Evolutionary conservation across 345 rosid species (phyloP).

Genomic region (Nephelium lappaceum): DNA sequence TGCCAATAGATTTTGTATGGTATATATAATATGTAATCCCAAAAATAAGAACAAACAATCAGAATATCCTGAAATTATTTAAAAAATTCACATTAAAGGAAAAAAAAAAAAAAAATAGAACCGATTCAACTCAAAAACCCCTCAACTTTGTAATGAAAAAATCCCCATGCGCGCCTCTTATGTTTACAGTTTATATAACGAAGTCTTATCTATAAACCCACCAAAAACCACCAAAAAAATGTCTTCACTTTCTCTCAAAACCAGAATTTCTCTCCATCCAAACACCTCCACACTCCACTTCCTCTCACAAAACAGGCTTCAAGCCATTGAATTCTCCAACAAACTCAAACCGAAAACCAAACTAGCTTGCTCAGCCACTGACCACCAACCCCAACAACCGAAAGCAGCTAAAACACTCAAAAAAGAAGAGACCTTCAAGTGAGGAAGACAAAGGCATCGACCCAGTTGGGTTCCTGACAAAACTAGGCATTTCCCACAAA

Average conservation of each 20-base stretch:
- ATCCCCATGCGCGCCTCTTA: conserved; percentile 12
- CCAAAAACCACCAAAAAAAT: conserved; percentile 9
- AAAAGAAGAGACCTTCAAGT: conserved; percentile 40
- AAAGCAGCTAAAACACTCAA: conserved; percentile 20
- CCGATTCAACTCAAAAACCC: neutral
- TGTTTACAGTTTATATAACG: conserved; percentile 20
- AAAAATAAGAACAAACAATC: too few relatives aligned
- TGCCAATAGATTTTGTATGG: too few relatives aligned
- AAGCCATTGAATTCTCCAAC: conserved; percentile 14
- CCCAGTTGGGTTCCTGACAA: conserved; percentile 74
- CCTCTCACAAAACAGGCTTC: conserved; percentile 24
- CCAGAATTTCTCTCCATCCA: conserved; percentile 30
- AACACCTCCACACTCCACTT: conserved; percentile 17
- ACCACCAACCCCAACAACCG: conserved; percentile 32
- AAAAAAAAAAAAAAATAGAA: too few relatives aligned
- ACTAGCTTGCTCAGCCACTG: conserved; percentile 41
- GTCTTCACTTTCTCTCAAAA: conserved; percentile 37
- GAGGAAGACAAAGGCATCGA: conserved; percentile 52
- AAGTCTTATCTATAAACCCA: neutral
- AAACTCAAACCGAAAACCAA: conserved; percentile 23
- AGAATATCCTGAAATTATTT: too few relatives aligned
- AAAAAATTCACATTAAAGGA: too few relatives aligned
- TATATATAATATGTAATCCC: too few relatives aligned
- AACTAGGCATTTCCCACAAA: conserved; percentile 73
- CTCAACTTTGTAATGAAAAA: neutral